Evolutionary conservation across 2,329 filamentous ascomycete species (phyloP).

Genomic region (Paracoccidioides lutzii): DNA sequence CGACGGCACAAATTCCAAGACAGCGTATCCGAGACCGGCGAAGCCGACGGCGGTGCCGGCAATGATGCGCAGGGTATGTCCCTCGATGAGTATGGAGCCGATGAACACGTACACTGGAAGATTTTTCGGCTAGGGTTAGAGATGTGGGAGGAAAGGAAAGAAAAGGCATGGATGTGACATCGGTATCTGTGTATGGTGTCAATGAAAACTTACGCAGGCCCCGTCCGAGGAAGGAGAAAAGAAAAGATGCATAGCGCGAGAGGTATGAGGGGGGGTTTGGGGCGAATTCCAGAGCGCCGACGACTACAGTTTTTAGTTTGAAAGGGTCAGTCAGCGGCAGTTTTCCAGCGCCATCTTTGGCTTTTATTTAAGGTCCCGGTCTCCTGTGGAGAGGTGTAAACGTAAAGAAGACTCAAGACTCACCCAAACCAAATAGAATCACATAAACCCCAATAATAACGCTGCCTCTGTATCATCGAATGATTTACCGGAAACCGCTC

Average conservation of each 20-base stretch:
- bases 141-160: conserved; percentile 3
- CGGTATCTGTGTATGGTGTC: no score
- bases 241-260: conserved; percentile 87
- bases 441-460: conserved; percentile 77
- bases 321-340: neutral
- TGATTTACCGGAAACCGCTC: neutral
- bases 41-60: conserved; percentile 66
- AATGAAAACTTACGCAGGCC: conserved; percentile 63
- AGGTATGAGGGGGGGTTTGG: conserved; percentile 76
- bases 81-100: conserved; percentile 68
- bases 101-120: conserved; percentile 88
- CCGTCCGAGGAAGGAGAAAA: conserved; percentile 94
- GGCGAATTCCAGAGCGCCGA: conserved; percentile 69
- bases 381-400: neutral
- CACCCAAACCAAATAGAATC: conserved; percentile 79
- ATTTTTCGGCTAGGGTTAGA: neutral
- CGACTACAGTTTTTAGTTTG: conserved; percentile 34
- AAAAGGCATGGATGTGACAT: neutral
- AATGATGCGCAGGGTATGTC: conserved; percentile 54
- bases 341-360: neutral
- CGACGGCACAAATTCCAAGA: conserved; percentile 62
- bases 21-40: conserved; percentile 64
- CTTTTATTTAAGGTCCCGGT: no score
- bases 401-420: conserved; percentile 18
- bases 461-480: conserved; percentile 41